Evolutionary conservation across 305 asterid species (phyloP).

Genomic region (Petunia hybrid): DNA sequence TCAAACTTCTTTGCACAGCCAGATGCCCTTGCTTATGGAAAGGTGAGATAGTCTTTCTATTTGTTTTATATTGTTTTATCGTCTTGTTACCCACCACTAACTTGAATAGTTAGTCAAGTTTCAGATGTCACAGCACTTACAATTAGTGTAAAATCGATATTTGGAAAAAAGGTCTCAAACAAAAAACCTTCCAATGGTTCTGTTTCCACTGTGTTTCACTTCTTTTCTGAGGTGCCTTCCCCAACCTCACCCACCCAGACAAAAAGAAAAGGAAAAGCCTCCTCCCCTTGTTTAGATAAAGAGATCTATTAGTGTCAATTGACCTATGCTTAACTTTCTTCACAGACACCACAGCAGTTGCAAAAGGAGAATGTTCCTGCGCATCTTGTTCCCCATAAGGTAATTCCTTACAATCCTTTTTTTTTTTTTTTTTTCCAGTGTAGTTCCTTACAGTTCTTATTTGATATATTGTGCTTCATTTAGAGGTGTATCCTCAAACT

Average conservation of each 20-base stretch:
- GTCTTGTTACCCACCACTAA: neutral
- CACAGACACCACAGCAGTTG: conserved; percentile 89
- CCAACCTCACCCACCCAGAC: neutral
- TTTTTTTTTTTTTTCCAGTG: conserved; percentile 31
- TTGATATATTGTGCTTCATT: conserved; percentile 31
- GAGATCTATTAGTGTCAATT: neutral
- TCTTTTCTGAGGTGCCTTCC: neutral
- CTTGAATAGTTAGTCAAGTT: neutral
- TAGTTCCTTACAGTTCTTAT: conserved; percentile 40
- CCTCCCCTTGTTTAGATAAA: neutral
- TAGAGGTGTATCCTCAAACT: conserved; percentile 38
- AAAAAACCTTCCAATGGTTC: neutral
- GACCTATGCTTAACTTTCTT: conserved; percentile 38
- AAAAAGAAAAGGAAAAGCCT: neutral
- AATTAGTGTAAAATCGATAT: neutral
- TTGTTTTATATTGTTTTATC: neutral
- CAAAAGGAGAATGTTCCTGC: conserved; percentile 76
- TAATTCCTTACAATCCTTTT: conserved; percentile 40
- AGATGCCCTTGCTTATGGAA: conserved; percentile 98
- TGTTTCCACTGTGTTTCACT: neutral
- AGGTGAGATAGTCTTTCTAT: conserved; percentile 54
- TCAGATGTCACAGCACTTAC: neutral
- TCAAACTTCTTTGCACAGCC: conserved; percentile 99
- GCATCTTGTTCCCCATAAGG: conserved; percentile 94
- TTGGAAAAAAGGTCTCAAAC: neutral